Evolutionary conservation across 208 protist genomes (phyloP).

Genomic region (Leishmania turanica): DNA sequence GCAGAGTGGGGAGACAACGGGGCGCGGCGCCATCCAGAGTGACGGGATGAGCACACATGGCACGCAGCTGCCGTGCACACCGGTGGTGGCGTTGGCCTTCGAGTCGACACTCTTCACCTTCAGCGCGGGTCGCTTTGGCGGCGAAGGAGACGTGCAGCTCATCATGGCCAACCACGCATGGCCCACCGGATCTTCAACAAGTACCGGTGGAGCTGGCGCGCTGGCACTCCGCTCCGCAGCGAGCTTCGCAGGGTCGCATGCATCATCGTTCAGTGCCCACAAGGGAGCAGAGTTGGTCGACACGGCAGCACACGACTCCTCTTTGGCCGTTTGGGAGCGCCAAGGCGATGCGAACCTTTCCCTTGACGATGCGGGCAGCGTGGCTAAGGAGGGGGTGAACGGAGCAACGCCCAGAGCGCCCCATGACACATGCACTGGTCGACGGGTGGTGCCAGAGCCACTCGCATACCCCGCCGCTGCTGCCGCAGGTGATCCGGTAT

Average conservation of each 20-base stretch:
- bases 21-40: constrained; percentile 1
- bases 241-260: background rate
- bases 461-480: background rate
- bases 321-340: background rate
- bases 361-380: background rate
- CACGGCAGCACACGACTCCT: background rate
- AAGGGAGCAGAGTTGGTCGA: background rate
- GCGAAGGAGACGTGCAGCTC: constrained; percentile 38
- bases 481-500: background rate
- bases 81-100: constrained; percentile 28
- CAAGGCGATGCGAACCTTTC: background rate
- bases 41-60: constrained; percentile 1
- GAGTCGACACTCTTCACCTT: constrained; percentile 38
- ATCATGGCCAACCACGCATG: constrained; percentile 20
- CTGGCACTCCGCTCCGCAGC: background rate
- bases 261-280: background rate
- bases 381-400: background rate
- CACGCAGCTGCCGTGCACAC: constrained; percentile 10
- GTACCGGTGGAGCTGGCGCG: background rate
- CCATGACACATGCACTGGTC: background rate
- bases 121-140: constrained; percentile 29
- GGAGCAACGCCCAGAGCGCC: background rate
- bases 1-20: constrained; percentile 3
- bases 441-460: background rate
- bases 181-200: background rate